A percentile compares a stretch with the other conserved stretches of the same genome.
phyloP scores from a whole-genome alignment of 2,329 filamentous ascomycete genomes.

The Raffaelea albimanens region DNA sequence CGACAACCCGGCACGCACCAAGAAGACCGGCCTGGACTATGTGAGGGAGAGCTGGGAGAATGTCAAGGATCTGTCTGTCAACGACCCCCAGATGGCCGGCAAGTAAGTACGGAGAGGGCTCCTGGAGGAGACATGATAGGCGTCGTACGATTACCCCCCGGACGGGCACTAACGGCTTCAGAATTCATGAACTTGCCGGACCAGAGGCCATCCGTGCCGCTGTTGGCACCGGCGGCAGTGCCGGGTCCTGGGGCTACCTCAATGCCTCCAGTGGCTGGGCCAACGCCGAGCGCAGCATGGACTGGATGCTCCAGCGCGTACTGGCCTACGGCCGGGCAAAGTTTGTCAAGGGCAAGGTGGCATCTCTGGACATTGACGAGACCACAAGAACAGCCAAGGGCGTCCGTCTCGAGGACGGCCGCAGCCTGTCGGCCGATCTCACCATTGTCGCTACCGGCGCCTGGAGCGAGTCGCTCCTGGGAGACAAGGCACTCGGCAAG shows the following conservation, averaged over 20 bases:
- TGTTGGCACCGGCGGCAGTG: constrained; percentile 38
- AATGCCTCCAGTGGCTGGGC: constrained; percentile 74
- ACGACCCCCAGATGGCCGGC: constrained; percentile 17
- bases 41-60: constrained; percentile 52
- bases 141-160: not conserved
- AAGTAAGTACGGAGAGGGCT: too few relatives aligned
- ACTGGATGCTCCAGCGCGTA: constrained; percentile 48
- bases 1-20: constrained; percentile 12
- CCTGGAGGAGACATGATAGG: too few relatives aligned
- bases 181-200: constrained; percentile 32
- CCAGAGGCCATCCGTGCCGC: constrained; percentile 32
- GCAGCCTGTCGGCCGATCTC: constrained; percentile 43
- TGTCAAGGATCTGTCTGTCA: constrained; percentile 39
- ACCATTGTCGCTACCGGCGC: constrained; percentile 78
- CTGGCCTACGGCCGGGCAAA: constrained; percentile 43
- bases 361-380: constrained; percentile 23
- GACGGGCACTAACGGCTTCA: constrained; percentile 17
- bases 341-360: constrained; percentile 43
- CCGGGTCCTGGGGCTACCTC: constrained; percentile 60
- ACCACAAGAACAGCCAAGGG: constrained; percentile 38
- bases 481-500: constrained; percentile 50
- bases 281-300: constrained; percentile 63
- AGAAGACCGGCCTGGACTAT: constrained; percentile 45
- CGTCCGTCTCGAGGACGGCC: constrained; percentile 30
- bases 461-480: constrained; percentile 58